phyloP scores from a whole-genome alignment of 164 flowering plant genomes.

The grape (Vitis vinifera) region ASM3070453v1 NC_081808.1:9020001-9020500 shows the following conservation, averaged over 20 bases:
- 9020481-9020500: constrained; percentile 75
- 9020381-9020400: constrained; percentile 92
- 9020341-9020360: constrained; percentile 40
- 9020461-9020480: constrained; percentile 99
- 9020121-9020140: constrained; percentile 47
- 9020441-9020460: constrained; percentile 86
- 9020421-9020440: constrained; percentile 82
- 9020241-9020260: constrained; percentile 81
- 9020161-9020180: constrained; percentile 73
- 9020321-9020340: constrained; percentile 49
- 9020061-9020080: constrained; percentile 60
- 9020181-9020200: constrained; percentile 88
- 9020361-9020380: constrained; percentile 84
- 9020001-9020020: constrained; percentile 81
- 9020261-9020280: constrained; percentile 63
- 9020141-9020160: constrained; percentile 57
- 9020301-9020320: constrained; percentile 51
- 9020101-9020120: constrained; percentile 78
- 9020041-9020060: constrained; percentile 47
- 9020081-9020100: constrained; percentile 70
- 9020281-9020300: constrained; percentile 11
- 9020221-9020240: constrained; percentile 77
- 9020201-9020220: constrained; percentile 77
- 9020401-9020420: constrained; percentile 80
- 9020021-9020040: constrained; percentile 75